Base-by-base conservation (phyloP, 2,329 filamentous ascomycete species). In the Cercospora citrullina region DNA sequence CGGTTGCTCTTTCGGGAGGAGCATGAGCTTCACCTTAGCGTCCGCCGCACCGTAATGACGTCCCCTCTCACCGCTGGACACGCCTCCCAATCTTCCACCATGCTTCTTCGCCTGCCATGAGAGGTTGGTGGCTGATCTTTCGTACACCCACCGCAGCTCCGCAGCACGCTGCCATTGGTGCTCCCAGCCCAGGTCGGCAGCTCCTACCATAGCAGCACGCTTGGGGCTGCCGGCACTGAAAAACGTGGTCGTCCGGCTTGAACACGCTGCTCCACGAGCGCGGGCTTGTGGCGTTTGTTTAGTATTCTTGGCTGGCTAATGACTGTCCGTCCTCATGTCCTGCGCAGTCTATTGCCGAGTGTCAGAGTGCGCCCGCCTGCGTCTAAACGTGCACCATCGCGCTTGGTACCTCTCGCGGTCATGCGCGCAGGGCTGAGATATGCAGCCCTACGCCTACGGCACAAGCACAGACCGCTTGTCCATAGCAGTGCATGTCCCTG, bases 401-500 rank as follows among this genome's bases (percentile, higher is more conserved):
- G 39, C 62, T 33, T 58, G 21, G 62, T 64, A 33, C 48, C 62
- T 58, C 28, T 26, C 28, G 51, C 28, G 31, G 36, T 59, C 51
- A 58, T 59, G 51, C 31, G 62, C 26, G 31, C 51, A 28, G 26
- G 51, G 51, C 21, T 59, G 55, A 59, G 51, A 53, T 59, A 53
- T 59, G 62, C 51, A 64, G 62, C 62, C 62, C 33, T 59, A 64
- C 62, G 51, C 21, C 33, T 30, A 59, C 62, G 33, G 33, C 62
- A 33, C n/a, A 45, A 42, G 62, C 62, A 64, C 62, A 45, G 62
- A 64, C 62, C 62, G 62, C 62, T 9, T 26, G 36, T 58, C 23
- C 31, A 64, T 45, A 39, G 62, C 62, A 64, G 48, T 64, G 62
- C 62, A 58, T 57, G 48, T 58, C 62, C 62, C 62, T 64, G 62